These are phyloP conservation scores for Colletotrichum gloeosporioides DNA, from an alignment of 2,329 filamentous ascomycete genomes.

Conservation along the genomic window DNA sequence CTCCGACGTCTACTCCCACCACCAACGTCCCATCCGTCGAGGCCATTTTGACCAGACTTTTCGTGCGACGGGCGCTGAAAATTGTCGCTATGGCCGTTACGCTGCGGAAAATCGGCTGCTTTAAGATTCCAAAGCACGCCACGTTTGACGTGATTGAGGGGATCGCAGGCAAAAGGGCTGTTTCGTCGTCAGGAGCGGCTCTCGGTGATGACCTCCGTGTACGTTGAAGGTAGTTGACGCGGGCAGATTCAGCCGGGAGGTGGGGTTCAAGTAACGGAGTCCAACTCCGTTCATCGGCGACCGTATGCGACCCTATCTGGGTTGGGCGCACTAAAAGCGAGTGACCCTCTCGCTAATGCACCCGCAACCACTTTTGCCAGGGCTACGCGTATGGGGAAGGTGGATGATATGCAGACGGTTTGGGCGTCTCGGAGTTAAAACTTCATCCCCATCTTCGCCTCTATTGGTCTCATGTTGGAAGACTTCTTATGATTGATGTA, in stretches of 20 bases:
- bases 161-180: neutral
- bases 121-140: neutral
- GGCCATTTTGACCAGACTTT: neutral
- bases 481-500: neutral
- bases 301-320: neutral
- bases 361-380: neutral
- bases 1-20: constrained; percentile 23
- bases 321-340: neutral
- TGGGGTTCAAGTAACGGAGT: constrained; percentile 1
- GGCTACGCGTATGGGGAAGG: neutral
- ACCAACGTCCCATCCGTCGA: constrained; percentile 15
- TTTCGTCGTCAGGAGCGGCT: neutral
- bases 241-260: neutral
- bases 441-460: neutral
- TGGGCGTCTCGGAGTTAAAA: constrained; percentile 4
- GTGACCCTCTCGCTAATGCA: constrained; percentile 4
- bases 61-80: neutral
- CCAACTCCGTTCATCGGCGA: constrained; percentile 11
- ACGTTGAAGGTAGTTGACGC: neutral
- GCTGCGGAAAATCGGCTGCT: neutral
- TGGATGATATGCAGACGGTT: neutral
- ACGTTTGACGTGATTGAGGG: neutral
- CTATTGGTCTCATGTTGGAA: neutral
- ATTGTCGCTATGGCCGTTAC: neutral
- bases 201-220: neutral